phyloP scores from a whole-genome alignment of 495 filamentous ascomycete genomes.

The Aspergillus funiculosus region DNA sequence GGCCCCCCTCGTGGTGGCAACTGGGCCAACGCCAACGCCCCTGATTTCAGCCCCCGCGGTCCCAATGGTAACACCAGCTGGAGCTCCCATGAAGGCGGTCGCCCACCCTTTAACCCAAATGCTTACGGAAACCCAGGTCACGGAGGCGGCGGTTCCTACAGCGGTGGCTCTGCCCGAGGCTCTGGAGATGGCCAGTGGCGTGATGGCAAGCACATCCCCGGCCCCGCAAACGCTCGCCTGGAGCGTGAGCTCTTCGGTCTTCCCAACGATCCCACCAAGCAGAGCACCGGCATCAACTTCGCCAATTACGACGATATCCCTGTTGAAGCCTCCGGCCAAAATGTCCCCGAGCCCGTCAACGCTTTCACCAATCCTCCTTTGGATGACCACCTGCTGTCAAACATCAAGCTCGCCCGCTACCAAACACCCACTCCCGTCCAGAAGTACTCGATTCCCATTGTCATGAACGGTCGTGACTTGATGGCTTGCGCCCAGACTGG shows the following conservation, averaged over 20 bases:
- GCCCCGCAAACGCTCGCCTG: conserved; percentile 75
- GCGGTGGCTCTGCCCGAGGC: conserved; percentile 53
- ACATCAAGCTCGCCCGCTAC: conserved; percentile 91
- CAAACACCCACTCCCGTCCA: conserved; percentile 92
- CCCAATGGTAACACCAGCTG: conserved; percentile 43
- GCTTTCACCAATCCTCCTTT: conserved; percentile 90
- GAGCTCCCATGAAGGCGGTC: conserved; percentile 30
- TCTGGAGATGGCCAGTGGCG: conserved; percentile 93
- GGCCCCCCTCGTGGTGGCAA: conserved; percentile 54
- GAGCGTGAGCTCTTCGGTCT: conserved; percentile 96
- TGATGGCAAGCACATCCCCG: conserved; percentile 93
- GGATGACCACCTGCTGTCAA: conserved; percentile 81
- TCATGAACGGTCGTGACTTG: conserved; percentile 91
- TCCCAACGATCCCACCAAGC: conserved; percentile 87
- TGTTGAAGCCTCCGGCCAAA: conserved; percentile 90
- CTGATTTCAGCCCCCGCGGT: conserved; percentile 61
- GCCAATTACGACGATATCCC: conserved; percentile 99
- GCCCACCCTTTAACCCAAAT: conserved; percentile 55
- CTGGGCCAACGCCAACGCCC: conserved; percentile 62
- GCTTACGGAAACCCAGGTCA: conserved; percentile 62
- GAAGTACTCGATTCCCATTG: conserved; percentile 97
- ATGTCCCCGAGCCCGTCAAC: conserved; percentile 87
- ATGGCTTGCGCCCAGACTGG: conserved; percentile 99
- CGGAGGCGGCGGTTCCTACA: conserved; percentile 42
- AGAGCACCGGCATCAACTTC: conserved; percentile 98